Conservation (phyloP, 2,329 filamentous ascomycete genomes). For the Pestalotiopsis sp. region DNA sequence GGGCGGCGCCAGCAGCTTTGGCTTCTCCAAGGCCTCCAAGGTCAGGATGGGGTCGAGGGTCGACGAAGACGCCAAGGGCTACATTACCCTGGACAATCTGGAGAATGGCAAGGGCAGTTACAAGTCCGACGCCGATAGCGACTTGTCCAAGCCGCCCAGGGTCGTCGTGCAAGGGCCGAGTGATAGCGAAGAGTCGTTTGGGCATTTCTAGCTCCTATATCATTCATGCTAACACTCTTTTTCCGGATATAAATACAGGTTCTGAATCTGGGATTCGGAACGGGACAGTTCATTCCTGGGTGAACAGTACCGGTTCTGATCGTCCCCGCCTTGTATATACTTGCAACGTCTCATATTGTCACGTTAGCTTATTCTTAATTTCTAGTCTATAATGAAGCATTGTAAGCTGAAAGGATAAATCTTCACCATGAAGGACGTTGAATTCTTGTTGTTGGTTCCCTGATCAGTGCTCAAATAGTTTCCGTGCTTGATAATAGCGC, state of each 20-base stretch:
- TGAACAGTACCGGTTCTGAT: background rate
- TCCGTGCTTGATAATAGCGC: no score
- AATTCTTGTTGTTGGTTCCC: no score
- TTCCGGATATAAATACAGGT: no score
- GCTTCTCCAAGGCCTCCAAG: background rate
- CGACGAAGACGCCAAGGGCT: background rate
- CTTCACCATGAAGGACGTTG: no score
- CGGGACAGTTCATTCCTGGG: background rate
- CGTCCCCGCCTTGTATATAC: background rate
- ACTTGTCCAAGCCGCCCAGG: background rate
- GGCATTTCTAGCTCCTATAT: no score
- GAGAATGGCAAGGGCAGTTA: background rate
- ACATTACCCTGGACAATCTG: background rate
- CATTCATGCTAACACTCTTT: no score
- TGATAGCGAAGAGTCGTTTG: background rate
- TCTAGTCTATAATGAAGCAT: background rate
- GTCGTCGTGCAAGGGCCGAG: background rate
- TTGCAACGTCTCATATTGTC: background rate
- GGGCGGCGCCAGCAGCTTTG: background rate
- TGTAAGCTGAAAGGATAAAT: no score
- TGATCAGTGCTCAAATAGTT: no score
- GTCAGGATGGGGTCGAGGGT: no score
- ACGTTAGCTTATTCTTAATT: background rate
- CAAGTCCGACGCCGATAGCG: background rate
- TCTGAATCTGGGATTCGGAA: background rate